phyloP scores from a whole-genome alignment of 768 basidiomycete genomes.

The Calocera viscosa region DNA sequence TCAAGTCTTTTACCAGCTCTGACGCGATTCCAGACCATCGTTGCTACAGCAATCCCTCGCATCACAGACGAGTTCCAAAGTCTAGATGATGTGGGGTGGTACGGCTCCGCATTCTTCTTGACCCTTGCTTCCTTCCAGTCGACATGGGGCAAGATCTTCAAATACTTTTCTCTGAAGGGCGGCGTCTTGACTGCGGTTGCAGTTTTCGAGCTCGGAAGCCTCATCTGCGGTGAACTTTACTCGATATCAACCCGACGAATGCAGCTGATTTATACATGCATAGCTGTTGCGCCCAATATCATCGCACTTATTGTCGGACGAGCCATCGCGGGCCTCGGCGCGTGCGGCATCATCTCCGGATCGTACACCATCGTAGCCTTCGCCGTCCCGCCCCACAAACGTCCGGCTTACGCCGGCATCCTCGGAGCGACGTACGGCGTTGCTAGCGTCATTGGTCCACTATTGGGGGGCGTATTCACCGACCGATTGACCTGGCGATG shows the following conservation, averaged over 20 bases:
- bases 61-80: conserved; percentile 14
- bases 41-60: conserved; percentile 18
- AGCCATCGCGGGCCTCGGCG: conserved; percentile 28
- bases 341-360: conserved; percentile 19
- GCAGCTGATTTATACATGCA: no score
- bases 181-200: conserved; percentile 12
- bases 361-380: conserved; percentile 11
- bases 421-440: conserved; percentile 60
- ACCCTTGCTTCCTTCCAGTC: background rate
- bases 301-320: conserved; percentile 25
- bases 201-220: conserved; percentile 28
- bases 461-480: conserved; percentile 56
- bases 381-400: background rate
- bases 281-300: background rate
- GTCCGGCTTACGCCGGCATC: conserved; percentile 6
- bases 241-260: no score
- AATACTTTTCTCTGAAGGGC: background rate
- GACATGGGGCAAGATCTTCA: background rate
- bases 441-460: conserved; percentile 57
- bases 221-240: conserved; percentile 26
- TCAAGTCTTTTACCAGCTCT: background rate
- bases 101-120: conserved; percentile 11
- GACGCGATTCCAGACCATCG: conserved; percentile 22
- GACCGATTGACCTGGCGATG: conserved; percentile 12
- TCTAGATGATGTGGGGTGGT: conserved; percentile 13